phyloP scores from a whole-genome alignment of 2,329 filamentous ascomycete species.

The Aspergillus sp. region DNA sequence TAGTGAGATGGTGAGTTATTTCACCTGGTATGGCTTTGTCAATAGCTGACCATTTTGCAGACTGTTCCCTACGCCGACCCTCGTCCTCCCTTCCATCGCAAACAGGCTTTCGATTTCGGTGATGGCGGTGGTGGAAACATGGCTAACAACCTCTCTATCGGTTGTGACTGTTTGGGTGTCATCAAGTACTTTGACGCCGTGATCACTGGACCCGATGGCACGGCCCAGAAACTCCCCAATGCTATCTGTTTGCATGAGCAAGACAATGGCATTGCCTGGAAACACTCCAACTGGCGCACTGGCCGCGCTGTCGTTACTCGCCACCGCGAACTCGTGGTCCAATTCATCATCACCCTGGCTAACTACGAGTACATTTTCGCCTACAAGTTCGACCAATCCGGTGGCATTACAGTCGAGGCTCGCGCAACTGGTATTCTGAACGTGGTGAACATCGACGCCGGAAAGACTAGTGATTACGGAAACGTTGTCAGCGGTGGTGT shows the following conservation, averaged over 20 bases:
- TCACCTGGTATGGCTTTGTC: neutral
- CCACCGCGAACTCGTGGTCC: constrained; percentile 58
- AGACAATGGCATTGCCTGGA: constrained; percentile 62
- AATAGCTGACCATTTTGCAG: constrained; percentile 6
- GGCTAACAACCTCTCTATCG: constrained; percentile 60
- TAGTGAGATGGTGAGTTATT: constrained; percentile 58
- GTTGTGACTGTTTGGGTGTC: constrained; percentile 52
- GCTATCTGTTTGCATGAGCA: constrained; percentile 64
- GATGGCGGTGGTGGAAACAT: constrained; percentile 63
- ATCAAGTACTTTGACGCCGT: constrained; percentile 63
- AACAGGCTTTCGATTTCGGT: constrained; percentile 69
- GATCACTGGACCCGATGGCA: constrained; percentile 50
- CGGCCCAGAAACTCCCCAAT: constrained; percentile 54
- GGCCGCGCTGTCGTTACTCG: constrained; percentile 57
- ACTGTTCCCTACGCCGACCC: constrained; percentile 63
- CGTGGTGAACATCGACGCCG: constrained; percentile 59
- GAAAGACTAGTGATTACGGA: constrained; percentile 58
- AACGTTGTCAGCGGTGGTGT: constrained; percentile 64
- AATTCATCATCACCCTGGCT: constrained; percentile 62
- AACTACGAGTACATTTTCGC: constrained; percentile 46
- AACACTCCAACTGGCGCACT: constrained; percentile 65
- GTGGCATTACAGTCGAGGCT: constrained; percentile 60
- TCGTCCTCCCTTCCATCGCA: constrained; percentile 61
- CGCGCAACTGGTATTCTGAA: constrained; percentile 65
- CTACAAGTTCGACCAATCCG: constrained; percentile 52